These are phyloP conservation scores for Biscogniauxia marginata DNA, from an alignment of 2,329 filamentous ascomycete species.

Conservation along the genomic window DNA sequence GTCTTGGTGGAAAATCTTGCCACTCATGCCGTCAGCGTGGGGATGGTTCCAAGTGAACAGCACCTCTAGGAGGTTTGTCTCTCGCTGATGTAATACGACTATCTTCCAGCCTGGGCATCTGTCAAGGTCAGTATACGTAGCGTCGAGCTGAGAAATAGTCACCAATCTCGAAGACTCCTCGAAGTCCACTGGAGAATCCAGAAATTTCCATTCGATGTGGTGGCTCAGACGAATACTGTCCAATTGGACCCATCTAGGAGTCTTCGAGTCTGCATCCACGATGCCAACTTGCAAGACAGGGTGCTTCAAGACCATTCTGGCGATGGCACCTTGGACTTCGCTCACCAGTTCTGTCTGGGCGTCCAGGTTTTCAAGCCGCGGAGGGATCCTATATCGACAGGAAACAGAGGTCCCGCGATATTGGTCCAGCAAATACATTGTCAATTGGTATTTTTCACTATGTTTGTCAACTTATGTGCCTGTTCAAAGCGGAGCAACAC, in stretches of 20 bases:
- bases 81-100: conserved; percentile 5
- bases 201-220: conserved; percentile 20
- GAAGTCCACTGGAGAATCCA: conserved; percentile 6
- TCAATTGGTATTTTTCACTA: conserved; percentile 24
- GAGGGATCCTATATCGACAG: conserved; percentile 20
- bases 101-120: conserved; percentile 22
- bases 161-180: conserved; percentile 5
- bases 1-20: conserved; percentile 24
- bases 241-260: conserved; percentile 17
- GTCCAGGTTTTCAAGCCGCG: conserved; percentile 8
- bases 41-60: conserved; percentile 22
- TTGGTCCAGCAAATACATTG: conserved; percentile 23
- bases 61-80: conserved; percentile 13
- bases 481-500: no score
- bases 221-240: conserved; percentile 16
- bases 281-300: conserved; percentile 22
- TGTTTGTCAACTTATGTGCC: no score
- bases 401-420: conserved; percentile 19
- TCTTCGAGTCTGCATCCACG: conserved; percentile 10
- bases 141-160: conserved; percentile 16
- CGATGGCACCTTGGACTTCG: conserved; percentile 16
- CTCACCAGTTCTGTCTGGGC: conserved; percentile 4
- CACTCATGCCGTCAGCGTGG: conserved; percentile 20
- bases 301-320: conserved; percentile 14
- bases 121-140: conserved; percentile 5